These are phyloP conservation scores for Podaxis carcinomalis DNA, from an alignment of 768 basidiomycete species.

Conservation along the genomic window DNA sequence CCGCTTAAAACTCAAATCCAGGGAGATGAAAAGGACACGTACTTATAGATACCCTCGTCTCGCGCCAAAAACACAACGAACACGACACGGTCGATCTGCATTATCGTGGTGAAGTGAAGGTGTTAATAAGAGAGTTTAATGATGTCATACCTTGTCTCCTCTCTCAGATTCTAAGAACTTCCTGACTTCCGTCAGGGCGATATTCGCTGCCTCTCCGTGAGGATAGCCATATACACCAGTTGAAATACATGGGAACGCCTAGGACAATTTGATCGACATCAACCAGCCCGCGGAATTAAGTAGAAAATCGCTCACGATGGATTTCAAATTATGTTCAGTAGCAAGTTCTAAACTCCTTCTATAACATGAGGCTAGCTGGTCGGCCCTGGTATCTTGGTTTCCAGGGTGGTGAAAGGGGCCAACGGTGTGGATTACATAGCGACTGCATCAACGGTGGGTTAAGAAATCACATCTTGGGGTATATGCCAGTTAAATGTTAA, in stretches of 20 bases:
- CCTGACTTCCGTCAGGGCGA: conserved; percentile 60
- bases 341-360: conserved; percentile 58
- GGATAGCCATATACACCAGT: conserved; percentile 81
- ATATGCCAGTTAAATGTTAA: not conserved
- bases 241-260: conserved; percentile 83
- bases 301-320: conserved; percentile 46
- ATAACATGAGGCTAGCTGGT: conserved; percentile 67
- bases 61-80: conserved; percentile 70
- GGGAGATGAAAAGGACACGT: conserved; percentile 21
- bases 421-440: conserved; percentile 76
- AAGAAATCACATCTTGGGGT: not conserved
- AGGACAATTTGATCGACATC: not conserved
- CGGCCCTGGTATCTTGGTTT: conserved; percentile 39
- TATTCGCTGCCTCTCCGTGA: conserved; percentile 62
- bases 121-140: not conserved
- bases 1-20: not conserved
- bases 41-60: conserved; percentile 67
- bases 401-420: conserved; percentile 61
- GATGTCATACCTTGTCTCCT: conserved; percentile 40
- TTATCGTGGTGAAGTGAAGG: not conserved
- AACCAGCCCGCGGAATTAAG: not conserved
- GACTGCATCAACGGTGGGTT: conserved; percentile 31
- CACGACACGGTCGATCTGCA: conserved; percentile 66
- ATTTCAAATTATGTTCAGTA: conserved; percentile 50
- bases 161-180: conserved; percentile 50